Percentiles rank a stretch among this genome's conserved stretches.
These are phyloP conservation scores for Ascochyta viciae-villosae DNA, from an alignment of 2,329 filamentous ascomycete genomes.

Conservation along the genomic window DNA sequence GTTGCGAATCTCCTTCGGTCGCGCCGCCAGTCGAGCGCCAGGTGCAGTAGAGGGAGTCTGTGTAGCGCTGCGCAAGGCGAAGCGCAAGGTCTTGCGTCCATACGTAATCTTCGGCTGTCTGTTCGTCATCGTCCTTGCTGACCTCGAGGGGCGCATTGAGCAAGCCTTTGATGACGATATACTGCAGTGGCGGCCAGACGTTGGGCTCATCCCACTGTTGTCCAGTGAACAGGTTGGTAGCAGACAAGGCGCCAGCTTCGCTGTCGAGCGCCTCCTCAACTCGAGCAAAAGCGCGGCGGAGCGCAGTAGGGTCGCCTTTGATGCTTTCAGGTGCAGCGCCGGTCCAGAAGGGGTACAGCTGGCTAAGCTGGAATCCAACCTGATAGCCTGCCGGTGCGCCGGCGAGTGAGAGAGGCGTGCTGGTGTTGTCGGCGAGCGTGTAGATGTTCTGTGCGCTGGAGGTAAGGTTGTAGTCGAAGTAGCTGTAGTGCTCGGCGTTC, in stretches of 20 bases:
- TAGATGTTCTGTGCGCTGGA: constrained; percentile 64
- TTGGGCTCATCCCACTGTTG: constrained; percentile 76
- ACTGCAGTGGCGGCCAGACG: constrained; percentile 73
- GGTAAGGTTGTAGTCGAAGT: constrained; percentile 74
- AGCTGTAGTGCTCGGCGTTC: constrained; percentile 68
- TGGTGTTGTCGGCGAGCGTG: constrained; percentile 54
- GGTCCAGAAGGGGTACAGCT: constrained; percentile 74
- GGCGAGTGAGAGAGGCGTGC: constrained; percentile 43
- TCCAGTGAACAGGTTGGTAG: constrained; percentile 66
- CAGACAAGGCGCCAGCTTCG: constrained; percentile 65
- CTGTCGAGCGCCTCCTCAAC: constrained; percentile 61
- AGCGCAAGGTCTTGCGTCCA: constrained; percentile 64
- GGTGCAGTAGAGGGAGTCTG: constrained; percentile 73
- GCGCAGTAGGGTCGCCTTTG: constrained; percentile 65
- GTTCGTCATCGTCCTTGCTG: constrained; percentile 57
- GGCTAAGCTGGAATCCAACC: constrained; percentile 64
- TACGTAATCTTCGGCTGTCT: constrained; percentile 53
- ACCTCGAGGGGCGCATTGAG: constrained; percentile 66
- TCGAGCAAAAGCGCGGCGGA: constrained; percentile 62
- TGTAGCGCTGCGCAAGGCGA: constrained; percentile 67
- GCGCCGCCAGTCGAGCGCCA: constrained; percentile 72
- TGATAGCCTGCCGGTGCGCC: constrained; percentile 63
- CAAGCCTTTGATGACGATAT: constrained; percentile 68
- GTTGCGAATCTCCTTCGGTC: constrained; percentile 49
- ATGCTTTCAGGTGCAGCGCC: constrained; percentile 66